Evolutionary conservation across 1,284 basidiomycete species (phyloP), one percentile per base, ranked within the genome.

Genomic region (Ceratobasidium sp.): DNA sequence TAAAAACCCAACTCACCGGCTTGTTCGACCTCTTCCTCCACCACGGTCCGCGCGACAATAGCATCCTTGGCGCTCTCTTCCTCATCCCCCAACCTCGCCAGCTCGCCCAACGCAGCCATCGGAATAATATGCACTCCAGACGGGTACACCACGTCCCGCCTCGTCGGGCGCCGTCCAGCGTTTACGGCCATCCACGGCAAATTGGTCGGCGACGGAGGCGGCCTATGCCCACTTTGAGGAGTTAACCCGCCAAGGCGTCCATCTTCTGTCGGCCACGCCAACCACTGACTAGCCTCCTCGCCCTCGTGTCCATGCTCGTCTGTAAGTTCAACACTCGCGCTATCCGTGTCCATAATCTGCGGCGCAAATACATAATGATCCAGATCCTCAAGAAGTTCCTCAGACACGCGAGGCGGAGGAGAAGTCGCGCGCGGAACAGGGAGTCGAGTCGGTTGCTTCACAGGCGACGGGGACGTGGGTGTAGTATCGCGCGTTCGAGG

Each of bases 181-280:
- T 52, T 74, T 30, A 57, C 71, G n/a, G 71, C 71, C 44, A 74
- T 52, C 57, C 57, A 74, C 23, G 71, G 71, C n/a, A 74, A 30
- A 48, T 50, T 74, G 14, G 71, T 74, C 23, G 71, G 71, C 44
- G 71, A 74, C 6, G 71, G 71, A 38, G 71, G 71, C n/a, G 71
- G 71, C 1, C 71, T 38, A 12, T 55, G 33, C 6, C 65, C 65
- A 60, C 10, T 50, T 18, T 33, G 27, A 6, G 65, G 30, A 14
- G 23, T 33, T 14, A 10, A 23, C 0, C 65, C 23, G 12, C 23
- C 46, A 30, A 14, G 62, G 14, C 23, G 65, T 14, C 41, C 38
- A 16, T 50, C 65, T 27, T 67, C 65, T 23, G 23, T n/a, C 6
- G 41, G 27, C 65, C 41, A 67, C n/a, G 65, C 8, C 44, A 67